A percentile compares a stretch with the other conserved stretches of the same genome.
Conservation (phyloP, 192 early-diverging fungal species). For the Coemansia sp. region DNA sequence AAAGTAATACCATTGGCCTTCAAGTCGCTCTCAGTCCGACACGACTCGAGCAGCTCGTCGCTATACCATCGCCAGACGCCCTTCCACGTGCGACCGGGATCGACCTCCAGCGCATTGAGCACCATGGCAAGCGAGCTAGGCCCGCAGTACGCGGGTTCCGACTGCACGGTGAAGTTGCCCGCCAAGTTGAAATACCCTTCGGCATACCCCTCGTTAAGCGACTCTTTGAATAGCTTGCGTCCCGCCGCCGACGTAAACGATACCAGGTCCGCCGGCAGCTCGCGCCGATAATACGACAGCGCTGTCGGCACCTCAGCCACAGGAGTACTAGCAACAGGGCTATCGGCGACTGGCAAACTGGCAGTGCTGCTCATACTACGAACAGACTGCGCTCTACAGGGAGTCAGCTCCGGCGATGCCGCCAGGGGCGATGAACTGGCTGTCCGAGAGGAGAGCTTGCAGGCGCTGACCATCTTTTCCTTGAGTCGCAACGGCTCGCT, state of each 20-base stretch:
- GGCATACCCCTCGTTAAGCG: slow-evolving; percentile 70
- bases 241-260: slow-evolving; percentile 79
- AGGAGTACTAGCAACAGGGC: background rate
- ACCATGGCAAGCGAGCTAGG: slow-evolving; percentile 91
- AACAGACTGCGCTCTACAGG: background rate
- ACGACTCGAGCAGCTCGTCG: slow-evolving; percentile 74
- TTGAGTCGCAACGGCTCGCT: slow-evolving; percentile 10
- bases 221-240: slow-evolving; percentile 74
- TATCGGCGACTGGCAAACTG: background rate
- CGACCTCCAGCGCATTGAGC: slow-evolving; percentile 88
- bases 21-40: slow-evolving; percentile 67
- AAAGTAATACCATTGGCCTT: slow-evolving; percentile 85
- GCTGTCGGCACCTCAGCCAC: slow-evolving; percentile 10
- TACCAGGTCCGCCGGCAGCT: slow-evolving; percentile 64
- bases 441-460: slow-evolving; percentile 5
- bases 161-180: slow-evolving; percentile 89
- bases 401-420: background rate
- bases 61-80: slow-evolving; percentile 91
- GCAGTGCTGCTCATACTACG: background rate
- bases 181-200: slow-evolving; percentile 86
- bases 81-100: slow-evolving; percentile 85
- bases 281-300: slow-evolving; percentile 62
- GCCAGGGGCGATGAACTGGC: background rate
- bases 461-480: slow-evolving; percentile 31
- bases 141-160: slow-evolving; percentile 87